Base-by-base conservation (phyloP, 331 rosid genomes). In the Saraca asoca region DNA sequence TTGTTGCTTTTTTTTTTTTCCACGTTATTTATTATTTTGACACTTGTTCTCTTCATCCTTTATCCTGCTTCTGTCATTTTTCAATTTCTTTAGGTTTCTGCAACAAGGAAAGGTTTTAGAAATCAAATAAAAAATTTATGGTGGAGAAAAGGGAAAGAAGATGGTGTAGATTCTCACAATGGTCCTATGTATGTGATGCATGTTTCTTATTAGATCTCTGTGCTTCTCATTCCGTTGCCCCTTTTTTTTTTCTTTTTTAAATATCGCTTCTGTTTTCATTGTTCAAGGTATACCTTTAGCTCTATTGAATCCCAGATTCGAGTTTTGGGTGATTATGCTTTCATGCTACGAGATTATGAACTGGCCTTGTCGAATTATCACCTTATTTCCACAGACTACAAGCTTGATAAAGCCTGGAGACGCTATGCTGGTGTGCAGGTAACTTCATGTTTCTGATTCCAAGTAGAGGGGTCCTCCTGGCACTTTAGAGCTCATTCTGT, bases 61-160 rank as follows among this genome's bases (percentile, higher is more conserved):
- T 52, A 38, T 51, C 56, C 44, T 60, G 45, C 48, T 72, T 68
- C 19, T 73, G 53, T 79, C 43, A 73, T 39, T 65, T 71, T 49
- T 62, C 15, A 65, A 7, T 62, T 35, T 60, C 33, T 58, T 59
- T 85, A 94, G 99, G 97, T 94, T 77, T 78, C 97, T 61, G 95
- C 97, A 29, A 81, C 97, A 18, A 87, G 99, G 68, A 94, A 88
- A 77, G 99, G 99, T 74, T 83, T 94, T 64, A 86, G 71, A 79
- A 94, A 94, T 83, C 99, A 94, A 83, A 77, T 94, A 38, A 94
- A 94, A 79, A 94, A 85, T 78, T 76, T 94, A 77, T 94, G 99
- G 99, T 94, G 99, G 99, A 88, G 99, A 74, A 94, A 94, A 82
- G 99, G 99, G 79, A 94, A 94, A 85, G 99, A 90, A 13, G 99